Base-by-base conservation (phyloP, 1,284 basidiomycete genomes). In the Waitea zeae region DNA sequence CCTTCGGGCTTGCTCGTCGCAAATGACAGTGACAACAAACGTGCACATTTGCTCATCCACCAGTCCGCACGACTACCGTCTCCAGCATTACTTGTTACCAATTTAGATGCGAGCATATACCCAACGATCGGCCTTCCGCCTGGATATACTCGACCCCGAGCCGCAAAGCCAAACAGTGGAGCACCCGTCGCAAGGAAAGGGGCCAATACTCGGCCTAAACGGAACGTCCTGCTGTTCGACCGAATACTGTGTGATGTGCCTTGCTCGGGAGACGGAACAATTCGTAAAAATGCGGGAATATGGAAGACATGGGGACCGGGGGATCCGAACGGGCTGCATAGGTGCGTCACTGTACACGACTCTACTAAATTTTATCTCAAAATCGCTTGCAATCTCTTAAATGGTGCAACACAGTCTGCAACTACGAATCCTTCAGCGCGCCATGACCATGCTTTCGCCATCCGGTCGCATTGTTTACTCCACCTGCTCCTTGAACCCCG, bases 191-290 rank as follows among this genome's bases (percentile, higher is more conserved):
- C n/a, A n/a, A n/a, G n/a, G n/a, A n/a, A n/a, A n/a, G n/a, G n/a
- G n/a, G 7, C 37, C 39, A 35, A 42, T 35, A 7, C 22, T 26
- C 7, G 7, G 7, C 22, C 7, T n/a, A n/a, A 7, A 38, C 35
- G 49, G 49, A 59, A 48, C 29, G 56, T 55, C 29, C 62, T 99
- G 39, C 56, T 79, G 38, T 99, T 93, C 49, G 93, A 98, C 54
- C 63, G 93, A 20, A 93, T 99, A 38, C 58, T 99, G 19, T 93
- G 89, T 39, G 95, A 98, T 52, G 95, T 99, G 2, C 95, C 95
- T 3, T 97, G 95, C 55, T 89, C 84, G 45, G 95, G 95, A 6
- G 95, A 99, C 53, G 95, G 92, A 0, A 99, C 95, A 1, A 56
- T 97, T 41, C 62, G 95, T 41, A 98, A 98, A 63, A 98, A 98